Conservation (phyloP, 73 alveolate species). For the Paramecium caudatum region DNA sequence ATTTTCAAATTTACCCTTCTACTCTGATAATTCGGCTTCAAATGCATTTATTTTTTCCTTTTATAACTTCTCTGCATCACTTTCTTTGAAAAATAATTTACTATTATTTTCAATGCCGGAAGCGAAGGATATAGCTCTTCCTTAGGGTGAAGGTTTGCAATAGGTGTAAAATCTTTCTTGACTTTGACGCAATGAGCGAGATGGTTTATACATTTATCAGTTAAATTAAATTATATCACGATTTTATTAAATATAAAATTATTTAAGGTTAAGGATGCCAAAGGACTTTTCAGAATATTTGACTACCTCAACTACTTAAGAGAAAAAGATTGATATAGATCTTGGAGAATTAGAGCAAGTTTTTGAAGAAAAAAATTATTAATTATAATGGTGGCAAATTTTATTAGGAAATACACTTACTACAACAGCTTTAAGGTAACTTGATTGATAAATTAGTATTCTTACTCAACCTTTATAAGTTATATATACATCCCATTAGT, state of each 20-base stretch:
- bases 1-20: neutral
- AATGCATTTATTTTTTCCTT: neutral
- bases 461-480: constrained; percentile 7
- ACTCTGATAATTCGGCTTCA: neutral
- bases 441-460: neutral
- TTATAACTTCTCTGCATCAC: constrained; percentile 1
- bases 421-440: constrained; percentile 30
- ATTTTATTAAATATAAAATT: too few species aligned
- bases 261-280: neutral
- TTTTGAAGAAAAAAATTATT: constrained; percentile 11
- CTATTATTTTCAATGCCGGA: neutral
- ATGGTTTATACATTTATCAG: constrained; percentile 51
- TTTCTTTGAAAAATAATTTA: neutral
- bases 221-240: constrained; percentile 23
- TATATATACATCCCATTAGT: neutral
- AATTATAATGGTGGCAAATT: constrained; percentile 35
- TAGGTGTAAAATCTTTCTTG: neutral
- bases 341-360: neutral
- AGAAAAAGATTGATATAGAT: neutral
- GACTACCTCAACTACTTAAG: neutral
- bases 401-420: constrained; percentile 13
- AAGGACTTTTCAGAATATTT: constrained; percentile 43
- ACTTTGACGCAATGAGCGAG: constrained; percentile 21
- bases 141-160: constrained; percentile 31
- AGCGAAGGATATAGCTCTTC: constrained; percentile 39